phyloP scores from a whole-genome alignment of 345 rosid genomes.

The Pseudoturritis turrita region DNA sequence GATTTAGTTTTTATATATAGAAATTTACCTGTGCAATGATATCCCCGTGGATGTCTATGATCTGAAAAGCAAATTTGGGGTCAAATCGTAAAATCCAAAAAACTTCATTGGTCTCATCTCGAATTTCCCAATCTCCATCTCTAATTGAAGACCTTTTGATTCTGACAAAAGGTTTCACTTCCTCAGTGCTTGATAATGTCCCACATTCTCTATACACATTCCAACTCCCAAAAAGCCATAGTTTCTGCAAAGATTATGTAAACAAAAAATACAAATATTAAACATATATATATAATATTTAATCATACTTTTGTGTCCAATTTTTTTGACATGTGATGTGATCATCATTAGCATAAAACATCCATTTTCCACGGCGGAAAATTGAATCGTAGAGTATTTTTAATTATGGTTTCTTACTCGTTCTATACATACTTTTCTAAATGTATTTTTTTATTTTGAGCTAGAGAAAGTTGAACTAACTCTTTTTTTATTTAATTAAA shows the following conservation, averaged over 20 bases:
- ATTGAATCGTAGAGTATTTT: not conserved
- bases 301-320: not conserved
- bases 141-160: constrained; percentile 24
- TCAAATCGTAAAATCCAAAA: constrained; percentile 33
- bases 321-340: not conserved
- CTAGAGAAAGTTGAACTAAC: not conserved
- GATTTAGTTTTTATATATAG: no score
- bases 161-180: constrained; percentile 25
- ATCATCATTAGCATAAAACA: not conserved
- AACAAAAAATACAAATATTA: not conserved
- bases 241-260: constrained; percentile 15
- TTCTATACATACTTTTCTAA: not conserved
- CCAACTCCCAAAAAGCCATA: constrained; percentile 33
- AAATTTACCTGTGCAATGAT: constrained; percentile 30
- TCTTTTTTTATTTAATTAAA: not conserved
- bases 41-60: constrained; percentile 21
- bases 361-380: not conserved
- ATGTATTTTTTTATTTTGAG: not conserved
- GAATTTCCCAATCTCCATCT: constrained; percentile 35
- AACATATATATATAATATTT: not conserved
- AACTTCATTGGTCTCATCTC: constrained; percentile 31
- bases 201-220: constrained; percentile 31
- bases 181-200: constrained; percentile 16
- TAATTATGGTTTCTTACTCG: not conserved
- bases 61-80: constrained; percentile 27